These are phyloP conservation scores for Ceratocystis papillata DNA, from an alignment of 2,329 filamentous ascomycete genomes.

Conservation along the genomic window DNA sequence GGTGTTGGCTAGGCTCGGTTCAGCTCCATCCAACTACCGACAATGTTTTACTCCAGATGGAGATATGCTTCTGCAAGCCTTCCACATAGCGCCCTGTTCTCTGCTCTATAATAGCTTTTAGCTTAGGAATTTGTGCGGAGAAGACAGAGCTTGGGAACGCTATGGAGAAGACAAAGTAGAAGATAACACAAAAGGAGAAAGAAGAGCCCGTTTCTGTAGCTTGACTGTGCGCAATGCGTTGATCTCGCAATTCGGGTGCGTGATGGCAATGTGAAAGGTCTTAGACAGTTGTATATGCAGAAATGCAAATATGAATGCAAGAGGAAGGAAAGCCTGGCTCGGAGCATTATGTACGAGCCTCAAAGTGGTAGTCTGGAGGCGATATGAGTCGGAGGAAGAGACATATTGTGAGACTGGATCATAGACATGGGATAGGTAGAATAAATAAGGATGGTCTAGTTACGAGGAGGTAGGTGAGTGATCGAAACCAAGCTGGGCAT, in stretches of 20 bases:
- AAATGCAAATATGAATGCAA: background rate
- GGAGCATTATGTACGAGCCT: background rate
- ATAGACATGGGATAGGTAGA: background rate
- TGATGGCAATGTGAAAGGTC: constrained; percentile 1
- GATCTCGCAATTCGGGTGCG: constrained; percentile 1
- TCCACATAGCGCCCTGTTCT: constrained; percentile 12
- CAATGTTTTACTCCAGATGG: background rate
- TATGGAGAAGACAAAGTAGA: background rate
- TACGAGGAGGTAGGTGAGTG: background rate
- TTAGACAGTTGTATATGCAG: background rate
- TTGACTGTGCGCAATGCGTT: background rate
- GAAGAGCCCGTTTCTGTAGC: background rate
- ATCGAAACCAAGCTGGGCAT: background rate
- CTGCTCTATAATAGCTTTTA: background rate
- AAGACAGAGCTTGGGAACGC: background rate
- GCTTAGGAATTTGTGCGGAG: constrained; percentile 1
- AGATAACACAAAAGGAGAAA: background rate
- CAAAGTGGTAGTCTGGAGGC: background rate
- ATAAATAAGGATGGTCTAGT: background rate
- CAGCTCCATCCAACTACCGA: constrained; percentile 5
- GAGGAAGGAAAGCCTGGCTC: background rate
- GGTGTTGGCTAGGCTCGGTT: background rate
- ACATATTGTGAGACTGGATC: constrained; percentile 6
- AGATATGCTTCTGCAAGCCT: constrained; percentile 4
- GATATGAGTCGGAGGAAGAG: background rate